Conservation (phyloP, 139 green algal species). For the Micractinium conductrix region DNA sequence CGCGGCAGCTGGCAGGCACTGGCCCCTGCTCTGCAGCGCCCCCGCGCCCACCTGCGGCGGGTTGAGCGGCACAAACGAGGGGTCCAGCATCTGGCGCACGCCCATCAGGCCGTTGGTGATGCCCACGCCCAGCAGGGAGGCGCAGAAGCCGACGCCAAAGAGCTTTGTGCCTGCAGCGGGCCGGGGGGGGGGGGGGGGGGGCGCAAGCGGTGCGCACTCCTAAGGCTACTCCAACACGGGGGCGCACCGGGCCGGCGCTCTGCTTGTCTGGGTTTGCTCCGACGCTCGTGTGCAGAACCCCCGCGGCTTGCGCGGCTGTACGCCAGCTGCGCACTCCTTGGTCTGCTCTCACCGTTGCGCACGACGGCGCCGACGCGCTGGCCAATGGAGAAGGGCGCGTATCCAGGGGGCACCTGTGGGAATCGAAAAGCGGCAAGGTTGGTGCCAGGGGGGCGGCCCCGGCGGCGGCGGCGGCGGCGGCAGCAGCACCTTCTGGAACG, state of each 20-base stretch:
- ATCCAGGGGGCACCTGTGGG: conserved; percentile 60
- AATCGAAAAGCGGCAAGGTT: no score
- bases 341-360: conserved; percentile 77
- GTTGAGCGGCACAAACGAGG: conserved; percentile 70
- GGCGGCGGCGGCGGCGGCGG: no score
- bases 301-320: no score
- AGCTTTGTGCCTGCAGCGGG: conserved; percentile 73
- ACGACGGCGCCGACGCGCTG: conserved; percentile 84
- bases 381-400: conserved; percentile 71
- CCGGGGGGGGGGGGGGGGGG: neutral
- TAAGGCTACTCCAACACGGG: no score
- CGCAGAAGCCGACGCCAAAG: conserved; percentile 83
- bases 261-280: no score
- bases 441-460: no score
- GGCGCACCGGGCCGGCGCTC: no score
- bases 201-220: neutral
- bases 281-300: no score
- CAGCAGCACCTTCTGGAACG: conserved; percentile 91
- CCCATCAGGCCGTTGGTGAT: conserved; percentile 88
- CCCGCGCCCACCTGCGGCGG: conserved; percentile 38
- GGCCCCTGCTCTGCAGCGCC: neutral
- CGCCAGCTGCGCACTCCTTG: no score
- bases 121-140: conserved; percentile 85
- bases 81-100: conserved; percentile 76
- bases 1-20: no score